Conservation (phyloP, 805 yeast genomes). For the Zygoascus tannicola region DNA sequence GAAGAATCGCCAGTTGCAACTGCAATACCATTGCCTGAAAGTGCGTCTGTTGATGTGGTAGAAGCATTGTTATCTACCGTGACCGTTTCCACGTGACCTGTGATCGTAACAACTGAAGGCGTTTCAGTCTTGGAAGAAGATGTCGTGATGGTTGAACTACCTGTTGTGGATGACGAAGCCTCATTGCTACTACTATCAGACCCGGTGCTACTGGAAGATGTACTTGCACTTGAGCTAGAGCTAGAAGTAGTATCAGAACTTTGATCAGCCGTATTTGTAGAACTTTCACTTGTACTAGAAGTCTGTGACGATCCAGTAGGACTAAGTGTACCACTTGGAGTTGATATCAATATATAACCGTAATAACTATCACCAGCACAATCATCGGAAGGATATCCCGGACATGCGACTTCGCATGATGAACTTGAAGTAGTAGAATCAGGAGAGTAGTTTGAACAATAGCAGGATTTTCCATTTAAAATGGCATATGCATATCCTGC, state of each 20-base stretch:
- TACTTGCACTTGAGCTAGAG: neutral
- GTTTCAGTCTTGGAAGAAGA: constrained; percentile 12
- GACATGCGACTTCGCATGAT: constrained; percentile 33
- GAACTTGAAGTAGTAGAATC: constrained; percentile 28
- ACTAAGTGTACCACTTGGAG: constrained; percentile 26
- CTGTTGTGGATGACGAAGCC: constrained; percentile 8
- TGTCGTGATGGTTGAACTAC: constrained; percentile 15
- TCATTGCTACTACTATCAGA: too few relatives aligned
- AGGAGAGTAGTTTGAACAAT: constrained; percentile 53
- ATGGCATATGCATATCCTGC: constrained; percentile 43
- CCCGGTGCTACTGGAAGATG: neutral
- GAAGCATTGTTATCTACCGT: constrained; percentile 18
- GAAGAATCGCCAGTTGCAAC: too few relatives aligned
- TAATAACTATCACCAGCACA: constrained; percentile 39
- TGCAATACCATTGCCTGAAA: too few relatives aligned
- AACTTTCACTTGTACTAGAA: neutral
- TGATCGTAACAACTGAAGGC: constrained; percentile 1
- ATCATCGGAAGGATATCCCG: constrained; percentile 36
- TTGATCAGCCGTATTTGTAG: too few relatives aligned
- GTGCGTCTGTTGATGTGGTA: constrained; percentile 8
- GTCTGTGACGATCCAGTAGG: constrained; percentile 9
- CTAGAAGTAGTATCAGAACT: constrained; percentile 6
- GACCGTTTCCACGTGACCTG: constrained; percentile 20
- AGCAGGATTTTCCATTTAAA: constrained; percentile 43
- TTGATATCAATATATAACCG: constrained; percentile 42